A percentile compares a stretch with the other conserved stretches of the same genome.
These are phyloP conservation scores for Torulaspora indica DNA, from an alignment of 805 yeast species.

Conservation along the genomic window DNA sequence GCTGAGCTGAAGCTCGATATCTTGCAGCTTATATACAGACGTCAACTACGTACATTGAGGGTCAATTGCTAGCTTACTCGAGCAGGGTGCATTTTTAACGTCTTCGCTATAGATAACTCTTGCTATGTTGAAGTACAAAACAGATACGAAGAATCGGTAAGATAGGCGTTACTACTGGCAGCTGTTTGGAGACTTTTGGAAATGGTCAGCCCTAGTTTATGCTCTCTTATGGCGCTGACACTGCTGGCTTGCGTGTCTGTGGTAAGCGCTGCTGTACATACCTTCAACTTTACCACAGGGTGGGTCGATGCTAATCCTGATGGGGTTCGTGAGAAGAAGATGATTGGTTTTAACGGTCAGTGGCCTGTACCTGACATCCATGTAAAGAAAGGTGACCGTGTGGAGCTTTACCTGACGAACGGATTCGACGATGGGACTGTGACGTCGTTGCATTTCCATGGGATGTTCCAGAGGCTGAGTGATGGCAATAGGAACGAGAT, in stretches of 20 bases:
- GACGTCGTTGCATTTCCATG: conserved; percentile 77
- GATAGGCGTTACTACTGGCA: not conserved
- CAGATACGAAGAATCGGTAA: not conserved
- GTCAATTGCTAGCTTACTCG: not conserved
- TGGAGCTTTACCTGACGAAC: conserved; percentile 56
- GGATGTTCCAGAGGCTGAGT: conserved; percentile 61
- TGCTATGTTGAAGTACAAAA: not conserved
- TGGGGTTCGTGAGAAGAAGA: conserved; percentile 49
- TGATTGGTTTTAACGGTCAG: conserved; percentile 62
- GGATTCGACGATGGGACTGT: conserved; percentile 44
- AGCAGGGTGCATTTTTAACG: conserved; percentile 1
- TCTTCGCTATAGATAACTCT: not conserved
- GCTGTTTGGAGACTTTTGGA: not conserved
- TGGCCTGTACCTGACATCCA: conserved; percentile 75
- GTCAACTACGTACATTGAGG: not conserved
- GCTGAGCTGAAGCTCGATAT: not conserved
- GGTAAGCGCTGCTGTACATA: conserved; percentile 41
- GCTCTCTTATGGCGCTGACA: not conserved
- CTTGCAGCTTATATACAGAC: not conserved
- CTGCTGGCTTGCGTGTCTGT: conserved; percentile 1
- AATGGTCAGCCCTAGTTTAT: not conserved
- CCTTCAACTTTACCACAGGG: conserved; percentile 51
- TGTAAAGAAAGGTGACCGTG: conserved; percentile 58
- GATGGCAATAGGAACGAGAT: conserved; percentile 42
- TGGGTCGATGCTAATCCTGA: conserved; percentile 67